Evolutionary conservation across 345 rosid genomes (phyloP).

Genomic region (Leavenworthia alabamica): DNA sequence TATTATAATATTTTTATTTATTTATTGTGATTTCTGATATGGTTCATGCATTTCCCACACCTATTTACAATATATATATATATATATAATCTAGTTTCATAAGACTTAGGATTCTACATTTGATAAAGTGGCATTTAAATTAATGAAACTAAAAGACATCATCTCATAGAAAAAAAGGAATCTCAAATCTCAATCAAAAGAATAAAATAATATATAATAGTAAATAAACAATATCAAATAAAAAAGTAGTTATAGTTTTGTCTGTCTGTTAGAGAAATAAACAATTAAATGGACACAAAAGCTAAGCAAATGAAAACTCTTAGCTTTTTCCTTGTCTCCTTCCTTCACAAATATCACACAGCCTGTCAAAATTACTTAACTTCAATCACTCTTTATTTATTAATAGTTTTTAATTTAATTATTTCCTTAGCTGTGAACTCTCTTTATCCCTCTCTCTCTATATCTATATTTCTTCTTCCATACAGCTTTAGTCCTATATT

Average conservation of each 20-base stretch:
- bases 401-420: slow-evolving; percentile 13
- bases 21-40: background rate
- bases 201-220: background rate
- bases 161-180: background rate
- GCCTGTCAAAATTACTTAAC: slow-evolving; percentile 66
- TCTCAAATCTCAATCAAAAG: background rate
- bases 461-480: slow-evolving; percentile 19
- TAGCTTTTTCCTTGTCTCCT: slow-evolving; percentile 37
- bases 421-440: slow-evolving; percentile 23
- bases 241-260: background rate
- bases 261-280: slow-evolving; percentile 15
- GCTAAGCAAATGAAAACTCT: slow-evolving; percentile 12
- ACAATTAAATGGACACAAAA: slow-evolving; percentile 23
- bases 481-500: slow-evolving; percentile 19
- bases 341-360: slow-evolving; percentile 52
- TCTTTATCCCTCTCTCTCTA: slow-evolving; percentile 4
- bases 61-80: background rate
- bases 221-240: background rate
- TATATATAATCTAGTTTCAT: slow-evolving; percentile 4
- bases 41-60: slow-evolving; percentile 22
- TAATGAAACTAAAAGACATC: background rate
- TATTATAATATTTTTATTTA: background rate
- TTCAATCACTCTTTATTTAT: slow-evolving; percentile 22
- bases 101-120: slow-evolving; percentile 1
- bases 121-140: background rate